These are phyloP conservation scores for Paraglomus occultum DNA, from an alignment of 192 early-diverging fungal genomes.

Conservation along the genomic window DNA sequence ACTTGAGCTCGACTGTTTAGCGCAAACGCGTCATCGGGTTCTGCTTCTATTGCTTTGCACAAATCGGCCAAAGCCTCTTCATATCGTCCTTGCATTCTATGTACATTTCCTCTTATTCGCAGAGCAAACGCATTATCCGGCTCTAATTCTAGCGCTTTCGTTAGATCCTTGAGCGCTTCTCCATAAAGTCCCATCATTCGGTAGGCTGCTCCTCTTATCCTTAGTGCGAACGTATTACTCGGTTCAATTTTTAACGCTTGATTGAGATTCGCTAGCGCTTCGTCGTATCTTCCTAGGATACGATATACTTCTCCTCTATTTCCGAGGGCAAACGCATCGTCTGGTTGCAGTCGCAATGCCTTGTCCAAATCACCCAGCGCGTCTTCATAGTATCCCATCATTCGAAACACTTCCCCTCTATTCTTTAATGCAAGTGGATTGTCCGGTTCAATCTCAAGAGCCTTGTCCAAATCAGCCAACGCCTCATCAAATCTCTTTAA, in stretches of 20 bases:
- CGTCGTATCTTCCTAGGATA: slow-evolving; percentile 11
- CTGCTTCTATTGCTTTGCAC: too few relatives aligned
- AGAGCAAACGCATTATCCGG: too few relatives aligned
- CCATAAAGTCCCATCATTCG: not conserved
- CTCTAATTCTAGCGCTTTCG: not conserved
- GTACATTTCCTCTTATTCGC: too few relatives aligned
- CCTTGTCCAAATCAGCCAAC: slow-evolving; percentile 20
- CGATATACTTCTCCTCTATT: slow-evolving; percentile 20
- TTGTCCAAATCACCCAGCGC: slow-evolving; percentile 21
- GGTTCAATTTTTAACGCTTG: slow-evolving; percentile 4
- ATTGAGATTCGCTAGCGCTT: slow-evolving; percentile 12
- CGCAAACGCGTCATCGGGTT: too few relatives aligned
- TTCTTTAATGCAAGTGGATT: slow-evolving; percentile 3
- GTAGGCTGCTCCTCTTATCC: slow-evolving; percentile 9
- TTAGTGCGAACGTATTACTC: slow-evolving; percentile 3
- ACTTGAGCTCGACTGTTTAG: slow-evolving; percentile 9
- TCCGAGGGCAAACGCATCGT: slow-evolving; percentile 22
- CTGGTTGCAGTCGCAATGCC: slow-evolving; percentile 1
- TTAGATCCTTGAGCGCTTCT: not conserved
- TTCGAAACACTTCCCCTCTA: slow-evolving; percentile 20
- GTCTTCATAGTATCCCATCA: slow-evolving; percentile 23
- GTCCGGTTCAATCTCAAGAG: slow-evolving; percentile 16
- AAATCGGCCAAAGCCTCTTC: too few relatives aligned
- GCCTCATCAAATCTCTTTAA: not conserved
- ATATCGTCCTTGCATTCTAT: too few relatives aligned